Percentiles rank a stretch among this genome's conserved stretches.
Evolutionary conservation across 345 rosid genomes (phyloP).

Genomic region (Pelargonium nanum): DNA sequence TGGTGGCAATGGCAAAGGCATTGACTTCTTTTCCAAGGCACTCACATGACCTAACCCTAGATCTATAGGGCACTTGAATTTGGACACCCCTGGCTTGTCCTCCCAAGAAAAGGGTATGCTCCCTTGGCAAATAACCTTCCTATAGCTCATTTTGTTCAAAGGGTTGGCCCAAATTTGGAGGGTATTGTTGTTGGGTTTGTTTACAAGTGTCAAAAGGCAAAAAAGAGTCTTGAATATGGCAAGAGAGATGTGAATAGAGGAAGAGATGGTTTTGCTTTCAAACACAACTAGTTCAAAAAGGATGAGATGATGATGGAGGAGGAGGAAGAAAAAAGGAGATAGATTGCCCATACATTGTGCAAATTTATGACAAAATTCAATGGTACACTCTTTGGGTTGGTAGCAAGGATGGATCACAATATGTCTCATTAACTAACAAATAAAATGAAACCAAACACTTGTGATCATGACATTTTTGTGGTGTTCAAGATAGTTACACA

Average conservation of each 20-base stretch:
- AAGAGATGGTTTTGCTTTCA: not conserved
- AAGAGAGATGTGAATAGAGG: not conserved
- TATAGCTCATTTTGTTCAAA: constrained; percentile 8
- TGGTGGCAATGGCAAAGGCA: not conserved
- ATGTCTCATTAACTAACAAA: not conserved
- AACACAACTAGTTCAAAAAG: too few relatives aligned
- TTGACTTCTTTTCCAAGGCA: not conserved
- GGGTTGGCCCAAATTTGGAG: not conserved
- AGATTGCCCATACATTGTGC: not conserved
- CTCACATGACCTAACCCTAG: not conserved
- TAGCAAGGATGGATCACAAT: not conserved
- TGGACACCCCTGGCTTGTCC: constrained; percentile 53
- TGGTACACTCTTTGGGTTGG: not conserved
- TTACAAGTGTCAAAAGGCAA: not conserved
- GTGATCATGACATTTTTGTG: not conserved
- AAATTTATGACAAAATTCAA: not conserved
- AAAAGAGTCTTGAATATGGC: not conserved
- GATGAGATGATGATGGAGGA: too few relatives aligned
- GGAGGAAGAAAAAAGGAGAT: too few relatives aligned
- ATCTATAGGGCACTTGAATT: constrained; percentile 16
- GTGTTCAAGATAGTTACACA: not conserved
- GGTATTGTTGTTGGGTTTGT: not conserved
- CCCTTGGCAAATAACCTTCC: constrained; percentile 38
- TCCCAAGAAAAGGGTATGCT: constrained; percentile 71
- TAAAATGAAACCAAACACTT: not conserved